These are phyloP conservation scores for Solanum chmielewskii DNA, from an alignment of 257 asterid genomes.

Conservation along the genomic window DNA sequence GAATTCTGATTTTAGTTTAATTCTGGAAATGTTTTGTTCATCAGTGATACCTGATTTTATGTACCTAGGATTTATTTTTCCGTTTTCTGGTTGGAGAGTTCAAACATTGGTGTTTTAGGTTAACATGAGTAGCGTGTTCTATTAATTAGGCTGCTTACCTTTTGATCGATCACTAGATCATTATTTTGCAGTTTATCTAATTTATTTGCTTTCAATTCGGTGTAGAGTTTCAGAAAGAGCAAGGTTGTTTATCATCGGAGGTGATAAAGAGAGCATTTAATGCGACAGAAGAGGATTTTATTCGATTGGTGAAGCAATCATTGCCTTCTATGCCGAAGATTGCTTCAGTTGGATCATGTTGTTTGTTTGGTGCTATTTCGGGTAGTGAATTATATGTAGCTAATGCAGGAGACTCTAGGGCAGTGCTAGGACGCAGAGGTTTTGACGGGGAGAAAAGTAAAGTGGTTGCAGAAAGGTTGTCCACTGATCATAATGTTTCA, in stretches of 20 bases:
- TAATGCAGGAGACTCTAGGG: conserved; percentile 3
- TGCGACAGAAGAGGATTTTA: conserved; percentile 23
- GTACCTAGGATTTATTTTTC: neutral
- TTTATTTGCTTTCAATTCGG: neutral
- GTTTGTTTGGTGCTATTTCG: neutral
- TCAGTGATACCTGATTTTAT: neutral
- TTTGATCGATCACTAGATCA: neutral
- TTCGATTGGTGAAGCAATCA: conserved; percentile 8
- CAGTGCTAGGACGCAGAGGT: conserved; percentile 15
- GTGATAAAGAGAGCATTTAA: conserved; percentile 19
- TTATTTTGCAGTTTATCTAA: neutral
- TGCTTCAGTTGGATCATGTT: conserved; percentile 13
- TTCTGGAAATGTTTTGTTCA: neutral
- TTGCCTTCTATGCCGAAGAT: conserved; percentile 7
- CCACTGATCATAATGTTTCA: conserved; percentile 19
- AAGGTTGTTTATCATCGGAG: conserved; percentile 6
- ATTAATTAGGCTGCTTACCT: neutral
- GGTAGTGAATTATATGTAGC: neutral
- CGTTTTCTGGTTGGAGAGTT: neutral
- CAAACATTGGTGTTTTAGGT: neutral
- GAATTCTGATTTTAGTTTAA: neutral
- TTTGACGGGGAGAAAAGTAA: neutral
- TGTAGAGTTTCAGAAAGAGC: conserved; percentile 9
- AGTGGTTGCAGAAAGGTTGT: conserved; percentile 12
- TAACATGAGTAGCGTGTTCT: neutral